Base-by-base conservation (phyloP, 2,329 filamentous ascomycete species). In the Simplicillium sp. region DNA sequence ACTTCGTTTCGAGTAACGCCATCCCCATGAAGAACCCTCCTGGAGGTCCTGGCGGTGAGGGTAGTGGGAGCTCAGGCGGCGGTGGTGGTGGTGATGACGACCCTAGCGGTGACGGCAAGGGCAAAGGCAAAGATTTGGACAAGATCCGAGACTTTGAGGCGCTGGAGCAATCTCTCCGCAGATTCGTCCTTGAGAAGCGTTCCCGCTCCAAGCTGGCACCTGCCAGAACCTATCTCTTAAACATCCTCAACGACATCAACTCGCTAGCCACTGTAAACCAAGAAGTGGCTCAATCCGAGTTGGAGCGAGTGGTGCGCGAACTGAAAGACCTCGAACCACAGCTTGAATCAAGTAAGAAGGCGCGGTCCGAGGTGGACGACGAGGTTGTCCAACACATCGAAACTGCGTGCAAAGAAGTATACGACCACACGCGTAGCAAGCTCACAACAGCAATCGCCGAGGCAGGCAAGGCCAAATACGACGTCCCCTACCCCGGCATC, bases 1-100 rank as follows among this genome's bases (percentile, higher is more conserved):
- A 98, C 58, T 98, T 98, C 51, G 92, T 98, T 3, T 97, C 92
- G 2, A 97, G 90, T 57, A 95, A 96, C 58, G 89, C 89, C 3
- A 85, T 98, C 44, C 90, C 90, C 0, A 81, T 85, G 41, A 73
- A 79, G 9, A 62, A 74, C 1, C 70, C 75, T 13, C 67, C 72
- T 3, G 69, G 73, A n/a, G 70, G 69, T 31, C 73, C 71, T 29
- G 70, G 69, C 8, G 73, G 73, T 28, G 64, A 68, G 44, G 72
- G 71, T 34, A 72, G 73, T 33, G 73, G 72, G 31, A 68, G 67
- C 46, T 61, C 65, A 14, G 70, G 71, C 41, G 72, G 70, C 25
- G 72, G 71, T 29, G 74, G 71, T 33, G 77, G 73, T n/a, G 73
- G 70, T 12, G 71, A 64, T 40, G 71, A 73, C 39, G 71, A 77